Percentiles rank a stretch among this genome's conserved stretches.
Evolutionary conservation across 208 protist genomes (phyloP).

Genomic region (Naegleria gruberi): DNA sequence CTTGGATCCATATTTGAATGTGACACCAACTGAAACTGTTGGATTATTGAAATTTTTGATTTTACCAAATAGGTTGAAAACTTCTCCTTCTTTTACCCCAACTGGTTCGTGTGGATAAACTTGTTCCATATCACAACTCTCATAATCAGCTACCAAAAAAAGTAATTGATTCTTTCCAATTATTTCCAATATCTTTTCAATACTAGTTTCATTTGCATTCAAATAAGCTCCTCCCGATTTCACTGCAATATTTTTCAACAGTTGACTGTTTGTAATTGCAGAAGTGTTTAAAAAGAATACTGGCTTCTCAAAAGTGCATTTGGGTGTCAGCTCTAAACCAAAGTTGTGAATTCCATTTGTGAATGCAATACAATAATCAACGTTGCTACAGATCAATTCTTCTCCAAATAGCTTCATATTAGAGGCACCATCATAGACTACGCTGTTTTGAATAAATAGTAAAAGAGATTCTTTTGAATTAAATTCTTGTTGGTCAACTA

Average conservation of each 20-base stretch:
- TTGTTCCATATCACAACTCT: not conserved
- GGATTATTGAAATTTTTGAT: not conserved
- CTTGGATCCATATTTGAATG: not conserved
- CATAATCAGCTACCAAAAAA: slow-evolving; percentile 8
- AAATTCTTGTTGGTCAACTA: not conserved
- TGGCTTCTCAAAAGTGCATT: not conserved
- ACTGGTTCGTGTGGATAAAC: not conserved
- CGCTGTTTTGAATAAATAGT: not conserved
- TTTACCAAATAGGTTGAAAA: not conserved
- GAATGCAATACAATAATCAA: not conserved
- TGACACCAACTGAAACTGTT: not conserved
- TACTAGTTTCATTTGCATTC: not conserved
- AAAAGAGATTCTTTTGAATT: not conserved
- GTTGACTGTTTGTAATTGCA: not conserved
- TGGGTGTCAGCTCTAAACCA: not conserved
- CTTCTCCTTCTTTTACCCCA: not conserved
- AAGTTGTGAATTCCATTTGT: not conserved
- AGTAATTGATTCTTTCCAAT: not conserved
- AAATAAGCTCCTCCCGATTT: not conserved
- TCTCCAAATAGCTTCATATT: not conserved
- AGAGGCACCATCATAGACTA: not conserved
- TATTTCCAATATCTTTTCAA: not conserved
- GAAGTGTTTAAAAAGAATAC: not conserved
- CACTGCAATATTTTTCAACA: not conserved
- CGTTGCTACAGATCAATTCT: not conserved